phyloP scores from a whole-genome alignment of 2,329 filamentous ascomycete genomes.

The Alternaria sp. region DNA sequence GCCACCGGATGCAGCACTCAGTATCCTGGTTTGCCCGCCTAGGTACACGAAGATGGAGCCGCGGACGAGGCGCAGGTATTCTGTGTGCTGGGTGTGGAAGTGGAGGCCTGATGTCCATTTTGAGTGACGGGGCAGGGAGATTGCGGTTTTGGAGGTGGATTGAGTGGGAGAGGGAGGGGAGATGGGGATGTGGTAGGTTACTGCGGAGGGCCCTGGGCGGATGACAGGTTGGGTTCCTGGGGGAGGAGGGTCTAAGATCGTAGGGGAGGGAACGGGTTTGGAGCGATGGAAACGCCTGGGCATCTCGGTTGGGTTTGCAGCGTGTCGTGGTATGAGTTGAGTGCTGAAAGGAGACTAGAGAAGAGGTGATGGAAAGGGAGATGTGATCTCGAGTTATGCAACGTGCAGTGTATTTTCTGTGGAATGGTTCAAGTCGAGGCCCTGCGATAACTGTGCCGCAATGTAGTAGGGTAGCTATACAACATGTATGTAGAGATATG shows the following conservation, averaged over 20 bases:
- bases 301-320: neutral
- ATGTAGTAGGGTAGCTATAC: neutral
- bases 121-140: conserved; percentile 53
- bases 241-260: conserved; percentile 8
- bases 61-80: conserved; percentile 53
- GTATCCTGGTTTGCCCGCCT: conserved; percentile 1
- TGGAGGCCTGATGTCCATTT: conserved; percentile 58
- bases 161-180: conserved; percentile 20
- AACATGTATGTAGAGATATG: neutral
- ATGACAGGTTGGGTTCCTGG: conserved; percentile 16
- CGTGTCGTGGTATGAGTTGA: neutral
- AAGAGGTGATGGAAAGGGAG: neutral
- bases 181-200: conserved; percentile 48
- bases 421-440: neutral
- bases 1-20: conserved; percentile 17
- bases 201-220: conserved; percentile 23
- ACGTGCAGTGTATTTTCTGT: neutral
- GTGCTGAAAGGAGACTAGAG: neutral
- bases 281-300: neutral
- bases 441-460: neutral
- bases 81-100: conserved; percentile 57
- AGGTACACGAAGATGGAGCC: conserved; percentile 45
- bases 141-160: conserved; percentile 42
- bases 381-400: neutral
- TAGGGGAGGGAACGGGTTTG: neutral